A percentile compares a stretch with the other conserved stretches of the same genome.
Evolutionary conservation across 176 grass and related monocot genomes (phyloP).

Genomic region (Musa schizocarpa): DNA sequence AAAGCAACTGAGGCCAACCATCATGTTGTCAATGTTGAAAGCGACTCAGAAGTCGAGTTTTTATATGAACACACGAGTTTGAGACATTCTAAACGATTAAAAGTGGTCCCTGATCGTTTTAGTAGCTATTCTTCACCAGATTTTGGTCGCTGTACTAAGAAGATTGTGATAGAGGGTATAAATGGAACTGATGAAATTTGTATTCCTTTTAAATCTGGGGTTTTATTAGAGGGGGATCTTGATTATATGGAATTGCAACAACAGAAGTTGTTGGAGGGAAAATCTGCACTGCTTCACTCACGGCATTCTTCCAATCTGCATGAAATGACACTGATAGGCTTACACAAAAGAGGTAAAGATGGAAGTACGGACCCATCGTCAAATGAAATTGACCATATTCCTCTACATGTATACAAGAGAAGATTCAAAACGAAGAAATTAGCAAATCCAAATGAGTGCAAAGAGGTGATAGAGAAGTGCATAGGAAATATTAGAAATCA

Average conservation of each 20-base stretch:
- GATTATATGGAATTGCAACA: conserved; percentile 6
- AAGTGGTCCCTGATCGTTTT: conserved; percentile 45
- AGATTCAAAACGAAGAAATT: conserved; percentile 37
- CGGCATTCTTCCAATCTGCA: conserved; percentile 23
- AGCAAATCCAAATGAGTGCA: conserved; percentile 33
- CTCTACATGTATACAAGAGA: conserved; percentile 27
- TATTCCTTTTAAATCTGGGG: conserved; percentile 13
- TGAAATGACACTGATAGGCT: conserved; percentile 25
- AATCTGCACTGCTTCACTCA: conserved; percentile 14
- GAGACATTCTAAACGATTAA: conserved; percentile 77
- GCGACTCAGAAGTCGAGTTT: conserved; percentile 33
- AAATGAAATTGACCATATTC: conserved; percentile 2
- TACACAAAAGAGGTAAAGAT: background rate
- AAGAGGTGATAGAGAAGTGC: conserved; percentile 55
- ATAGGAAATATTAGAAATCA: conserved; percentile 57
- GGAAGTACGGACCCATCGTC: conserved; percentile 22
- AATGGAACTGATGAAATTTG: conserved; percentile 9
- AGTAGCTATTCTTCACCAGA: conserved; percentile 44
- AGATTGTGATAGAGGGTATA: conserved; percentile 10
- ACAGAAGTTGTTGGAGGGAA: conserved; percentile 23
- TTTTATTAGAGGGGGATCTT: conserved; percentile 17
- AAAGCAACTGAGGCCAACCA: conserved; percentile 1
- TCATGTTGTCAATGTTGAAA: conserved; percentile 22
- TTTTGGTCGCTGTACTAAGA: conserved; percentile 34
- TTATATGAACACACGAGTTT: conserved; percentile 47